These are phyloP conservation scores for Flaveria brownii DNA, from an alignment of 129 eudicot species.

Conservation along the genomic window DNA sequence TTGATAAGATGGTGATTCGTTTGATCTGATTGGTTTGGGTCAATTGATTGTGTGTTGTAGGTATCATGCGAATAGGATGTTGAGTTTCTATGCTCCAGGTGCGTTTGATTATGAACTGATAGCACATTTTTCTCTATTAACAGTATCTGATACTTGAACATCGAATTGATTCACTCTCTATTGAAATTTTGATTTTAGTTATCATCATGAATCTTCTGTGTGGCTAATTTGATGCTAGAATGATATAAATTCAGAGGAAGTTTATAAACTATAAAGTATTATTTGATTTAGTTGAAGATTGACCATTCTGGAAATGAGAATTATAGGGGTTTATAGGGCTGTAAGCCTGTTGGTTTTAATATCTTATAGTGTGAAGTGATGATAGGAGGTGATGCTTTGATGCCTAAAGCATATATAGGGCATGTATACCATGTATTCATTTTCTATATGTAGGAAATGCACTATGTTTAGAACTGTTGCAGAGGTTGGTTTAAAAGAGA, in stretches of 20 bases:
- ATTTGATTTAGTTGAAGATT: too few species aligned
- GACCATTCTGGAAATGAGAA: too few species aligned
- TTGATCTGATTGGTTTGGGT: background rate
- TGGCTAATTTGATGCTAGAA: conserved; percentile 17
- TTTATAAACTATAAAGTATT: too few species aligned
- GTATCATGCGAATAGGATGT: conserved; percentile 96
- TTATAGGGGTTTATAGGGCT: background rate
- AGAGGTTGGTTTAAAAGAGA: too few species aligned
- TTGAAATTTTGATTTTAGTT: background rate
- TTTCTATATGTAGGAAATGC: too few species aligned
- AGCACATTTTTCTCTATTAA: conserved; percentile 7
- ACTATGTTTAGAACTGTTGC: too few species aligned
- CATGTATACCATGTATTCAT: too few species aligned
- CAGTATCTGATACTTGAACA: conserved; percentile 17
- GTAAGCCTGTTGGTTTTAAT: background rate
- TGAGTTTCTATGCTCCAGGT: conserved; percentile 99
- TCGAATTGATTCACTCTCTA: background rate
- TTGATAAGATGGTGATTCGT: background rate
- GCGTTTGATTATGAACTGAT: background rate
- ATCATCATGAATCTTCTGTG: background rate
- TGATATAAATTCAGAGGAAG: conserved; percentile 13
- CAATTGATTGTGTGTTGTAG: conserved; percentile 33
- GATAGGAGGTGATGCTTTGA: background rate
- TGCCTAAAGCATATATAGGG: background rate
- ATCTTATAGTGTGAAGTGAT: background rate